Evolutionary conservation across 1,284 basidiomycete genomes (phyloP).

Genomic region (Pascua guehoae): DNA sequence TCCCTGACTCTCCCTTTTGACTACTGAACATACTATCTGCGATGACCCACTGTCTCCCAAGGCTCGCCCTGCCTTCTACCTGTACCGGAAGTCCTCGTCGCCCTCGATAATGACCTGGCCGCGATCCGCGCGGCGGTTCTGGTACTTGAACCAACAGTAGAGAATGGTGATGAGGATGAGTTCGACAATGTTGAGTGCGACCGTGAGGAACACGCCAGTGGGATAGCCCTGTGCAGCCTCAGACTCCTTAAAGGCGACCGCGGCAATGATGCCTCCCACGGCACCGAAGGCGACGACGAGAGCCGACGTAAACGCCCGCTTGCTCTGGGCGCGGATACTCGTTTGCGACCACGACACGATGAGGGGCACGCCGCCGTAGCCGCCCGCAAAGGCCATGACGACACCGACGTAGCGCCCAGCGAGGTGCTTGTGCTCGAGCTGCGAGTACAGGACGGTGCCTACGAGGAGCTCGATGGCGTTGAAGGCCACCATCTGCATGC

Average conservation of each 20-base stretch:
- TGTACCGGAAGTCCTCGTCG: conserved; percentile 12
- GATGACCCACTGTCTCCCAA: neutral
- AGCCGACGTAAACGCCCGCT: conserved; percentile 27
- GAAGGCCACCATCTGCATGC: conserved; percentile 1
- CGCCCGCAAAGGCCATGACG: conserved; percentile 19
- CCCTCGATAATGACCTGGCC: conserved; percentile 12
- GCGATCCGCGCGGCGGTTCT: conserved; percentile 11
- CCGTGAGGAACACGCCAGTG: conserved; percentile 5
- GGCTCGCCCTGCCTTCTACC: neutral
- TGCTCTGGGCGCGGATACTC: conserved; percentile 50
- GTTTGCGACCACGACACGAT: conserved; percentile 40
- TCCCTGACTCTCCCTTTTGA: too few relatives aligned
- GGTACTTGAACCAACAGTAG: conserved; percentile 1
- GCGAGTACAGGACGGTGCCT: conserved; percentile 10
- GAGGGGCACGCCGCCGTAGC: conserved; percentile 31
- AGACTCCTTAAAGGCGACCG: conserved; percentile 5
- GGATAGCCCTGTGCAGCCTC: conserved; percentile 6
- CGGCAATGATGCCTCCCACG: conserved; percentile 8
- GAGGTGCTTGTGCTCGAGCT: neutral
- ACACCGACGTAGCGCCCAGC: conserved; percentile 7
- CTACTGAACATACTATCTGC: neutral
- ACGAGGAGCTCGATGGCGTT: conserved; percentile 3
- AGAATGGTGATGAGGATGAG: conserved; percentile 5
- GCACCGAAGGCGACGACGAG: conserved; percentile 6
- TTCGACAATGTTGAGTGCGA: neutral